Evolutionary conservation across 2,329 filamentous ascomycete genomes (phyloP).

Genomic region (Dactylellina haptotyla): DNA sequence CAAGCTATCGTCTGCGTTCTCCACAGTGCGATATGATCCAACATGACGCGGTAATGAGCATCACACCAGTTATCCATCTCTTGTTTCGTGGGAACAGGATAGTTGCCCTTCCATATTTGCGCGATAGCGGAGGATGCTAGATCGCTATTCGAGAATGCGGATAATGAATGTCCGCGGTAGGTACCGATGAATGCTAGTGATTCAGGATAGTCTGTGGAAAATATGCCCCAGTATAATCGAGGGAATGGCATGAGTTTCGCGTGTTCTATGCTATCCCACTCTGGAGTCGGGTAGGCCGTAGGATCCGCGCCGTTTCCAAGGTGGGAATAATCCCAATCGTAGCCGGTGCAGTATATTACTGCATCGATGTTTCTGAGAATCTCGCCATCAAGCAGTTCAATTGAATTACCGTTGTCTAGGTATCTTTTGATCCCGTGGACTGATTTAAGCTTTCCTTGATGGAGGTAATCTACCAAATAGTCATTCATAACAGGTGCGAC

Average conservation of each 20-base stretch:
- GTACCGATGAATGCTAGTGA: slow-evolving; percentile 60
- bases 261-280: slow-evolving; percentile 26
- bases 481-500: slow-evolving; percentile 59
- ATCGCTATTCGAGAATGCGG: slow-evolving; percentile 58
- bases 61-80: slow-evolving; percentile 59
- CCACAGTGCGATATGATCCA: slow-evolving; percentile 9
- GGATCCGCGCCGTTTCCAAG: slow-evolving; percentile 58
- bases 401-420: slow-evolving; percentile 54
- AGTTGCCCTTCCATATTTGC: slow-evolving; percentile 59
- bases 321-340: slow-evolving; percentile 58
- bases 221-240: slow-evolving; percentile 60
- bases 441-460: slow-evolving; percentile 58
- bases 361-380: slow-evolving; percentile 59
- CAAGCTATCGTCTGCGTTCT: slow-evolving; percentile 19
- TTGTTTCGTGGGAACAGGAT: slow-evolving; percentile 55
- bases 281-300: slow-evolving; percentile 27
- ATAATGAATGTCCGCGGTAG: slow-evolving; percentile 52
- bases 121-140: slow-evolving; percentile 59
- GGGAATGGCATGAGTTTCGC: slow-evolving; percentile 53
- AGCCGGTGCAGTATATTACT: slow-evolving; percentile 61
- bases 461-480: slow-evolving; percentile 58
- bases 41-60: slow-evolving; percentile 7
- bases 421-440: slow-evolving; percentile 57
- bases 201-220: slow-evolving; percentile 58
- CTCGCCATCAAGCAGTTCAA: slow-evolving; percentile 59